Percentiles rank a stretch among this genome's conserved stretches.
phyloP scores from a whole-genome alignment of 257 asterid genomes.

The Eucommia ulmoides region DNA sequence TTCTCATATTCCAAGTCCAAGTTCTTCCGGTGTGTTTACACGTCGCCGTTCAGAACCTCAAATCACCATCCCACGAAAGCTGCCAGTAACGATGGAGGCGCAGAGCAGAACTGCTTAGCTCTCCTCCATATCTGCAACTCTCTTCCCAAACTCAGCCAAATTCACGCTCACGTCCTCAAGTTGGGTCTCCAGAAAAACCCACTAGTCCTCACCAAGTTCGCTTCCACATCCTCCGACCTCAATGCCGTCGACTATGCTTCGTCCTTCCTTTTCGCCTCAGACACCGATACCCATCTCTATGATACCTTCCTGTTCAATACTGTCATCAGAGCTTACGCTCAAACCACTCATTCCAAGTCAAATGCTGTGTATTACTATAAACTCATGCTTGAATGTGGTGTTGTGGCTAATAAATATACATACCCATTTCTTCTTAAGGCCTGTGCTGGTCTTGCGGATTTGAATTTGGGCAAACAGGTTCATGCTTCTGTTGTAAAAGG shows the following conservation, averaged over 20 bases:
- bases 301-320: conserved; percentile 75
- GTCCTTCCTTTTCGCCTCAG: conserved; percentile 39
- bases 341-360: conserved; percentile 24
- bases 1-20: conserved; percentile 11
- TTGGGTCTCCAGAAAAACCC: conserved; percentile 50
- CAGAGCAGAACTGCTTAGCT: conserved; percentile 54
- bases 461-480: conserved; percentile 32
- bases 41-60: background rate
- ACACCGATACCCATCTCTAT: conserved; percentile 28
- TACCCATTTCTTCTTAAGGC: conserved; percentile 79
- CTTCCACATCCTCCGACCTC: conserved; percentile 47
- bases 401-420: conserved; percentile 58
- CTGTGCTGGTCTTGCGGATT: conserved; percentile 52
- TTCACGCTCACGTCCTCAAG: conserved; percentile 46
- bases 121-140: conserved; percentile 53
- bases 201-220: conserved; percentile 55
- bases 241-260: conserved; percentile 42
- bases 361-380: conserved; percentile 28
- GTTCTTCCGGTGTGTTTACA: conserved; percentile 3
- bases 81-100: conserved; percentile 27
- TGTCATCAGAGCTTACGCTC: conserved; percentile 50
- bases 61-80: background rate
- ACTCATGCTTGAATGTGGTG: conserved; percentile 30
- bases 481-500: conserved; percentile 45
- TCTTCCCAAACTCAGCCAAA: conserved; percentile 43